Percentiles rank a stretch among this genome's conserved stretches.
These are phyloP conservation scores for Cudoniella acicularis DNA, from an alignment of 495 filamentous ascomycete species.

Conservation along the genomic window DNA sequence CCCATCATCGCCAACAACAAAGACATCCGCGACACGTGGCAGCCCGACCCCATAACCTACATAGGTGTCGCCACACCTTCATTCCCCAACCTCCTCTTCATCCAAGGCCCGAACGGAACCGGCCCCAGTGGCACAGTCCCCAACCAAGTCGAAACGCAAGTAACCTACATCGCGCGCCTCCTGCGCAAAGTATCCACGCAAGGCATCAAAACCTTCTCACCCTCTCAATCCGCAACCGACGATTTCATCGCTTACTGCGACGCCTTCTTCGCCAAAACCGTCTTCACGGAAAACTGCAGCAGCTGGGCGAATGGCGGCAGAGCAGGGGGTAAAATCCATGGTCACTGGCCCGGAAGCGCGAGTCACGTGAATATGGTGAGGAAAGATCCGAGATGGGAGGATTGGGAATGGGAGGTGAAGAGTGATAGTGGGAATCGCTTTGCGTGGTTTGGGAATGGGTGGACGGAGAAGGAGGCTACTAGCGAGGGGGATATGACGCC, in stretches of 20 bases:
- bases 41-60: conserved; percentile 47
- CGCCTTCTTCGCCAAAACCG: conserved; percentile 49
- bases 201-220: conserved; percentile 46
- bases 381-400: conserved; percentile 54
- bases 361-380: conserved; percentile 43
- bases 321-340: conserved; percentile 43
- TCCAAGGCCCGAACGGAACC: conserved; percentile 46
- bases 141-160: conserved; percentile 45
- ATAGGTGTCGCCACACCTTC: conserved; percentile 47
- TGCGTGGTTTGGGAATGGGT: conserved; percentile 54
- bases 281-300: conserved; percentile 51
- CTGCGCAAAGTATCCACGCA: conserved; percentile 50
- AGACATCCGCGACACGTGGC: conserved; percentile 42
- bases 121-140: conserved; percentile 42
- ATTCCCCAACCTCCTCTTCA: conserved; percentile 54
- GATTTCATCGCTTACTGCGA: conserved; percentile 54
- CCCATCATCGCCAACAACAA: conserved; percentile 42
- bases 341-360: conserved; percentile 53
- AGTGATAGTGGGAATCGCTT: conserved; percentile 49
- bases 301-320: conserved; percentile 55
- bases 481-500: conserved; percentile 41
- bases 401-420: conserved; percentile 50
- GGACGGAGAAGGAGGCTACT: conserved; percentile 39
- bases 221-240: conserved; percentile 44
- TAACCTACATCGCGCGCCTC: conserved; percentile 52